Evolutionary conservation across 257 asterid species (phyloP).

Genomic region (Nicotiana knightiana): DNA sequence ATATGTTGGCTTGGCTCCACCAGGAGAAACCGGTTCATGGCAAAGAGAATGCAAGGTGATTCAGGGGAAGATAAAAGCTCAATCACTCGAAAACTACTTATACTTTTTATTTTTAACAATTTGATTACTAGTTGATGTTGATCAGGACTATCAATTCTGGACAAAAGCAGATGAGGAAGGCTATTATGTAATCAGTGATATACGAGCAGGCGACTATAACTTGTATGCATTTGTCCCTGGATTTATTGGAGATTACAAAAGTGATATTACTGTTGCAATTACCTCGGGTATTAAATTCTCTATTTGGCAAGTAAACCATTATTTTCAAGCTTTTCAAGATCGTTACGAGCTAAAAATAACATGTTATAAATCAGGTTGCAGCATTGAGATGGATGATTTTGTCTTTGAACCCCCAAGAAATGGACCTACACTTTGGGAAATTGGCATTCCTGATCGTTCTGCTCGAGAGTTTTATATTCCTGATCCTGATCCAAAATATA

Average conservation of each 20-base stretch:
- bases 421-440: slow-evolving; percentile 81
- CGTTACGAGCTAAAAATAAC: not conserved
- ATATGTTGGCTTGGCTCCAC: slow-evolving; percentile 56
- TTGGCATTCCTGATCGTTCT: slow-evolving; percentile 66
- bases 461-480: slow-evolving; percentile 71
- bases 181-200: slow-evolving; percentile 31
- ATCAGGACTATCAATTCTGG: slow-evolving; percentile 83
- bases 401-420: slow-evolving; percentile 56
- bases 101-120: not conserved
- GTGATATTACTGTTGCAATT: slow-evolving; percentile 30
- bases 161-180: slow-evolving; percentile 44
- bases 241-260: slow-evolving; percentile 56
- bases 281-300: slow-evolving; percentile 31
- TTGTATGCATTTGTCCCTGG: slow-evolving; percentile 63
- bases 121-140: not conserved
- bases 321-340: not conserved
- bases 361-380: slow-evolving; percentile 31
- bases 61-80: not conserved
- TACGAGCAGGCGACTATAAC: slow-evolving; percentile 57
- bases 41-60: slow-evolving; percentile 68
- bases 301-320: not conserved
- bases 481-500: slow-evolving; percentile 53
- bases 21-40: slow-evolving; percentile 69
- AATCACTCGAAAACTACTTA: not conserved
- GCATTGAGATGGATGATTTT: slow-evolving; percentile 44